Conservation (phyloP, 2,329 filamentous ascomycete species). For the Phialophora macrospora region DNA sequence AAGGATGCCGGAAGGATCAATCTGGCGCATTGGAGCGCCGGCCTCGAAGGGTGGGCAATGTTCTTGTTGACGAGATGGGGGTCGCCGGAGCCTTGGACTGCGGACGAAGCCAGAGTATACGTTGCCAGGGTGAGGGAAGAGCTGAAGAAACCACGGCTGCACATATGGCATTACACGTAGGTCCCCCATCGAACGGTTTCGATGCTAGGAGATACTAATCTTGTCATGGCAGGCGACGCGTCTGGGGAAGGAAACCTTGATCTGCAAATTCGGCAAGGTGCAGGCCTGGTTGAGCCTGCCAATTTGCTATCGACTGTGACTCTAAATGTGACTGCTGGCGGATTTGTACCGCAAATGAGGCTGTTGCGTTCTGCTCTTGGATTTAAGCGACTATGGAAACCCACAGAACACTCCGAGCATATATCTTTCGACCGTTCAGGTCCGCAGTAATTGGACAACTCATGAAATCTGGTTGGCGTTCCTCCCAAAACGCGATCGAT, state of each 20-base stretch:
- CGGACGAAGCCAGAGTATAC: slow-evolving; percentile 40
- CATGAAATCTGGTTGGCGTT: not conserved
- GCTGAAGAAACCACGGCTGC: slow-evolving; percentile 34
- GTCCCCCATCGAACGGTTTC: not conserved
- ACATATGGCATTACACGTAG: slow-evolving; percentile 35
- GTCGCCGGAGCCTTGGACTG: slow-evolving; percentile 36
- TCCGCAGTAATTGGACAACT: not conserved
- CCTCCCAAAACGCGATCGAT: not conserved
- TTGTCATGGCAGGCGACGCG: slow-evolving; percentile 17
- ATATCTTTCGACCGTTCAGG: not conserved
- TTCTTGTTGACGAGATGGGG: slow-evolving; percentile 41
- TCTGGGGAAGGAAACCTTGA: slow-evolving; percentile 25
- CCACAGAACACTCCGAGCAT: not conserved
- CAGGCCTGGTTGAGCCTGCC: not conserved
- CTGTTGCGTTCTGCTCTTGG: not conserved
- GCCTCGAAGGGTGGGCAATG: slow-evolving; percentile 42
- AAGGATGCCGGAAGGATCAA: slow-evolving; percentile 51
- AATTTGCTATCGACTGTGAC: not conserved
- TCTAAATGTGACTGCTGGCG: not conserved
- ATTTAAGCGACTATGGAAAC: not conserved
- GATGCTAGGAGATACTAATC: slow-evolving; percentile 4
- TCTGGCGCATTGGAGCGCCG: slow-evolving; percentile 40
- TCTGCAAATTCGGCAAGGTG: not conserved
- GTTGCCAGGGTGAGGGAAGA: slow-evolving; percentile 36
- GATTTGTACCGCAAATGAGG: not conserved